Percentiles rank a stretch among this genome's conserved stretches.
These are phyloP conservation scores for Penicillium sp. DNA, from an alignment of 2,329 filamentous ascomycete species.

Conservation along the genomic window DNA sequence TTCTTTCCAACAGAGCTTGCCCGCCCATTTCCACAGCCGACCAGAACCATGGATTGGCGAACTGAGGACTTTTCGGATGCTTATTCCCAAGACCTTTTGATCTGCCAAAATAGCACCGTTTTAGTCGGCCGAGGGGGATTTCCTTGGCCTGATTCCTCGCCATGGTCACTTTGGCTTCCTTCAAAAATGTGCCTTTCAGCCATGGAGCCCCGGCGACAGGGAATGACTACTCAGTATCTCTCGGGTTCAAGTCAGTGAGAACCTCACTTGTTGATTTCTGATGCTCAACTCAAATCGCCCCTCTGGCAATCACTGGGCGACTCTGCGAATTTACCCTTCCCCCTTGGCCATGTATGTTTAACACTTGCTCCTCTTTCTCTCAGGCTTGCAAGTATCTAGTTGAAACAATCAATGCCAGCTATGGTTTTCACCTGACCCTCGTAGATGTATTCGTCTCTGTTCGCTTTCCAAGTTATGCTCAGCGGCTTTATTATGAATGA, in stretches of 20 bases:
- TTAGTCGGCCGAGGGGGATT: conserved; percentile 5
- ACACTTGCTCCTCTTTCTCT: conserved; percentile 16
- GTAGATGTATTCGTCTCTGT: too few relatives aligned
- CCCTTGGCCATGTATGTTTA: conserved; percentile 14
- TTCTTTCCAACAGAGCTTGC: conserved; percentile 21
- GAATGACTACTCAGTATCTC: conserved; percentile 7
- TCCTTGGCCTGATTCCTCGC: conserved; percentile 14
- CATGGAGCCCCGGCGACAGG: conserved; percentile 3
- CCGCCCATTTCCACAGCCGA: conserved; percentile 21
- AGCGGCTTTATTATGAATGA: too few relatives aligned
- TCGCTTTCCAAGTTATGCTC: too few relatives aligned
- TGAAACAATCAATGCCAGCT: conserved; percentile 5
- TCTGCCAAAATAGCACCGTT: conserved; percentile 10
- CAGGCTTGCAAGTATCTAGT: conserved; percentile 14
- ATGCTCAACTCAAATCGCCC: conserved; percentile 3
- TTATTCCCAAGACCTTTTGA: conserved; percentile 5
- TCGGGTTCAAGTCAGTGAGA: background rate
- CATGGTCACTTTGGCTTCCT: conserved; percentile 10
- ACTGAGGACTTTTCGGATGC: conserved; percentile 11
- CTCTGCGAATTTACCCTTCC: conserved; percentile 14
- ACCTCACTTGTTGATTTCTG: conserved; percentile 1
- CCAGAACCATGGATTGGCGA: conserved; percentile 17
- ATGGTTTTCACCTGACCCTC: background rate
- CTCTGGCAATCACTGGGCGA: conserved; percentile 13
- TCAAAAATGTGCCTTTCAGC: conserved; percentile 9